These are phyloP conservation scores for Colletotrichum incanum DNA, from an alignment of 2,329 filamentous ascomycete genomes.

Conservation along the genomic window DNA sequence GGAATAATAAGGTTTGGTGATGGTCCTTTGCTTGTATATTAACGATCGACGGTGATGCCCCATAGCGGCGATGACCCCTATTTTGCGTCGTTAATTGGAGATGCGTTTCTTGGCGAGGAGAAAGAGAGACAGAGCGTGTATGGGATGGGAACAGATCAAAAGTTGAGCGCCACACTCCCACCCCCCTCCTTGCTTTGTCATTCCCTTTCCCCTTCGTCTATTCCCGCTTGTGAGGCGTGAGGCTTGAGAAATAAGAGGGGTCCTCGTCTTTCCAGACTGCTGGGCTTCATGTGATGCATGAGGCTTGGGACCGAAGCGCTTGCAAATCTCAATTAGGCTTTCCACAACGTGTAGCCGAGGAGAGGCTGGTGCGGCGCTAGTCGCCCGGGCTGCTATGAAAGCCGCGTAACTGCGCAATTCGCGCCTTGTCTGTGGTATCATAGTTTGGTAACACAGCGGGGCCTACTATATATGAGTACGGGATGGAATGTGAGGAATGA, in stretches of 20 bases:
- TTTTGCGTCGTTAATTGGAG: background rate
- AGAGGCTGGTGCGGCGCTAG: conserved; percentile 17
- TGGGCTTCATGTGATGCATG: conserved; percentile 2
- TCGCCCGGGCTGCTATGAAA: background rate
- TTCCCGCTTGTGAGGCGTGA: background rate
- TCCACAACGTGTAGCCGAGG: background rate
- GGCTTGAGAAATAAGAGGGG: background rate
- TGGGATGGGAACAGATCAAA: background rate
- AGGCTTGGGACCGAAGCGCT: conserved; percentile 17
- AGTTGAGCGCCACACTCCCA: conserved; percentile 11
- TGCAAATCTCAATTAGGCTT: conserved; percentile 10
- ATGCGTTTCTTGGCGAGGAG: background rate
- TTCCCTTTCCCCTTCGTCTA: background rate
- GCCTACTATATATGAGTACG: background rate
- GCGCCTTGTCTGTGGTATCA: background rate
- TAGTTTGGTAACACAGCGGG: too few relatives aligned
- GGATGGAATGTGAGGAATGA: conserved; percentile 22
- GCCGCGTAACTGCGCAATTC: conserved; percentile 4
- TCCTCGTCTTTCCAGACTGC: conserved; percentile 1
- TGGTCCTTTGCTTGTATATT: conserved; percentile 3
- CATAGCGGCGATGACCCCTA: conserved; percentile 9
- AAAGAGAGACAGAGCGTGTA: background rate
- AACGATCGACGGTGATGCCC: conserved; percentile 5
- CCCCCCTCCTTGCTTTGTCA: background rate
- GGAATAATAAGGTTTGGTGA: conserved; percentile 19